These are phyloP conservation scores for Candida nemodendra DNA, from an alignment of 805 yeast species.

Conservation along the genomic window DNA sequence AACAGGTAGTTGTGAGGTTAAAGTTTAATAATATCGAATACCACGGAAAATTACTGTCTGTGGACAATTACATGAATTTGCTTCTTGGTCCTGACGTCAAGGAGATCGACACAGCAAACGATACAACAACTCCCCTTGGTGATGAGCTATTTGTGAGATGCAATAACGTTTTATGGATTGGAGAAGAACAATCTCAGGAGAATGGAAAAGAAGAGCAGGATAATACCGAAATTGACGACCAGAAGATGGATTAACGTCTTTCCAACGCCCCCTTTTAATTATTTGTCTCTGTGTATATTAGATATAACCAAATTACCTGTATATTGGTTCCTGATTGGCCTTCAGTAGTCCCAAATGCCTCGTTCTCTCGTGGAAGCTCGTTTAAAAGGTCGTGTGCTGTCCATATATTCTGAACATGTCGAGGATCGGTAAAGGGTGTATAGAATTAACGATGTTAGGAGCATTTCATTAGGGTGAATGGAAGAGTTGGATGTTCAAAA, in stretches of 20 bases:
- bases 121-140: slow-evolving; percentile 25
- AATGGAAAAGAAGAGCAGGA: slow-evolving; percentile 14
- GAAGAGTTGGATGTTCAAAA: no score
- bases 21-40: slow-evolving; percentile 93
- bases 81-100: slow-evolving; percentile 59
- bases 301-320: not conserved
- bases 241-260: not conserved
- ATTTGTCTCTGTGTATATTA: not conserved
- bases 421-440: no score
- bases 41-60: slow-evolving; percentile 70
- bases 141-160: slow-evolving; percentile 82
- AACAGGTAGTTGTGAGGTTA: slow-evolving; percentile 70
- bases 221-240: slow-evolving; percentile 6
- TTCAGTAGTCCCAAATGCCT: no score
- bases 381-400: no score
- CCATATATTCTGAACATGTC: no score
- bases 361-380: no score
- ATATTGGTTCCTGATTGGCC: slow-evolving; percentile 1
- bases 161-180: slow-evolving; percentile 81
- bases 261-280: not conserved
- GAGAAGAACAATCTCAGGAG: slow-evolving; percentile 43
- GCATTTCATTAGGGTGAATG: no score
- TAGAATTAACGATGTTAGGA: no score
- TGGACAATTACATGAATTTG: slow-evolving; percentile 91
- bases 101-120: slow-evolving; percentile 45